Evolutionary conservation across 805 yeast genomes (phyloP), one percentile per base, ranked within the genome.

Genomic region (Lachancea thermotolerans): DNA sequence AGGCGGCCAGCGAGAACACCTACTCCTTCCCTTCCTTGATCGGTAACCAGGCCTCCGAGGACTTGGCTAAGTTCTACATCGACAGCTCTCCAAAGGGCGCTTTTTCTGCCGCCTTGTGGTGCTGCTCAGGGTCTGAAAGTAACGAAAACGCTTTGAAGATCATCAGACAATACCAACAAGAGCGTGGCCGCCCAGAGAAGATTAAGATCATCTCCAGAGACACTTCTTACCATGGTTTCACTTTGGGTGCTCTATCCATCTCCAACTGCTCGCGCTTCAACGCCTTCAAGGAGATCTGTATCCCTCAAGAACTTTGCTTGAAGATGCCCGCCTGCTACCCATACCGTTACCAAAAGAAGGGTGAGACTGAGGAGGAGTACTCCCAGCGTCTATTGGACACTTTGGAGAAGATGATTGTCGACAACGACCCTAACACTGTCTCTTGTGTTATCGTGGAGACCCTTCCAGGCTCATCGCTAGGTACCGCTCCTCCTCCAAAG

Each of bases 51-150:
- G 61, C 66, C 7, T 69, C 75, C 28, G 77, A 73, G 48, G 69
- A 66, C 9, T 56, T 73, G 42, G 68, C 74, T 27, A 56, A 67
- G 44, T 69, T 65, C 61, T 73, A 68, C 39, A 61, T 69, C 49
- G 67, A 65, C 7, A 55, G 60, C 39, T 65, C 72, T 14, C 71
- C 72, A 47, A 52, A 62, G 33, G 65, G 61, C 38, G 69, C 64
- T 5, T 70, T 70, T 49, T 51, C 60, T 6, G 62, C 71, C 25
- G 74, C 71, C 14, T 47, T 69, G 38, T 69, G 82, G 62, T 71
- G 76, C 46, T 77, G 80, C 51, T 75, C 82, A 8, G 88, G 88
- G 14, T 69, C 84, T 29, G 85, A 79, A 61, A 77, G 82, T 29
- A 79, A 77, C 56, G 85, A 80, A 57, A 81, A 79, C 36, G 82